Evolutionary conservation across 495 filamentous ascomycete genomes (phyloP).

Genomic region (Bacidia rubella): DNA sequence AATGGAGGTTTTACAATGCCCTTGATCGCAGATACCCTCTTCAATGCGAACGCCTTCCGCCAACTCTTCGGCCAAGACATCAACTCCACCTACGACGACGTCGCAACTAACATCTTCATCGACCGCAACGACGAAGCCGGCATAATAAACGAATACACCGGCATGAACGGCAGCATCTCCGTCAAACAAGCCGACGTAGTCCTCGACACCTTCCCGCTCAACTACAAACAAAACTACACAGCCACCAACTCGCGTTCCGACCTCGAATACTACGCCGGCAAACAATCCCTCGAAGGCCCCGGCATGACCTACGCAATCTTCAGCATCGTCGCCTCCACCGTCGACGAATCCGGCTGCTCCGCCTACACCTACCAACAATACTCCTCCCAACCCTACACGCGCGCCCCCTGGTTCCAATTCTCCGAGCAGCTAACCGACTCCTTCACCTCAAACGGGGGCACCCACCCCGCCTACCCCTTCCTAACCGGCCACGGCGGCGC

Average conservation of each 20-base stretch:
- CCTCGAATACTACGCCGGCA: slow-evolving; percentile 51
- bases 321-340: slow-evolving; percentile 43
- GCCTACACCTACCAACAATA: slow-evolving; percentile 50
- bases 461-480: slow-evolving; percentile 53
- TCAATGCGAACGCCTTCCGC: slow-evolving; percentile 42
- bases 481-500: slow-evolving; percentile 53
- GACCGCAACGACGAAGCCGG: slow-evolving; percentile 36
- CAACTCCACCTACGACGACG: slow-evolving; percentile 39
- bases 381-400: slow-evolving; percentile 40
- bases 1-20: slow-evolving; percentile 65
- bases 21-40: slow-evolving; percentile 44
- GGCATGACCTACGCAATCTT: slow-evolving; percentile 59
- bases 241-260: slow-evolving; percentile 35
- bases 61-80: slow-evolving; percentile 38
- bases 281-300: slow-evolving; percentile 47
- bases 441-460: slow-evolving; percentile 48
- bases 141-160: slow-evolving; percentile 58
- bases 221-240: slow-evolving; percentile 41
- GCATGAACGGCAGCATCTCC: slow-evolving; percentile 47
- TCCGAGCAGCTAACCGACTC: slow-evolving; percentile 62
- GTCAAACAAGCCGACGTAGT: slow-evolving; percentile 58
- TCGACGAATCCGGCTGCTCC: slow-evolving; percentile 47
- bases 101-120: slow-evolving; percentile 39
- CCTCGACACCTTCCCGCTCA: slow-evolving; percentile 43
- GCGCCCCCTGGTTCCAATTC: slow-evolving; percentile 39